Evolutionary conservation across 345 rosid species (phyloP).

Genomic region (Bruguiera sexangula): DNA sequence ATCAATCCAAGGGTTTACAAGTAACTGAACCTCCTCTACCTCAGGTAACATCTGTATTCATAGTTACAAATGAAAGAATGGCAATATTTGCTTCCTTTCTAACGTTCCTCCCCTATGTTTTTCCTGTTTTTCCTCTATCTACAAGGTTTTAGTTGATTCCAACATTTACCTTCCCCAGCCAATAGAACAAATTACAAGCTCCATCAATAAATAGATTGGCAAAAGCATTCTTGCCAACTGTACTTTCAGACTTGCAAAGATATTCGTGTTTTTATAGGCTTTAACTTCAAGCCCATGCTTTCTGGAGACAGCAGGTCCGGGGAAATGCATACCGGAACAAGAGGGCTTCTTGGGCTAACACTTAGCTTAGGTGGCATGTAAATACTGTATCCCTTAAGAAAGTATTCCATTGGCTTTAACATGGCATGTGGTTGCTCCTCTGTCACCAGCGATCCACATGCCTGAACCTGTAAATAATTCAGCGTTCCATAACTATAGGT

Average conservation of each 20-base stretch:
- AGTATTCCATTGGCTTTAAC: constrained; percentile 31
- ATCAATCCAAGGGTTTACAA: constrained; percentile 35
- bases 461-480: constrained; percentile 21
- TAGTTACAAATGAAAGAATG: constrained; percentile 59
- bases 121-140: constrained; percentile 36
- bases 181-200: constrained; percentile 21
- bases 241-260: not conserved
- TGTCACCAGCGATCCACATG: constrained; percentile 33
- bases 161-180: constrained; percentile 4
- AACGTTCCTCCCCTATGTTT: constrained; percentile 10
- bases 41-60: constrained; percentile 15
- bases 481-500: not conserved
- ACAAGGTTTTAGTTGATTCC: constrained; percentile 21
- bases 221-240: not conserved
- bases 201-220: not conserved
- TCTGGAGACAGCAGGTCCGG: constrained; percentile 34
- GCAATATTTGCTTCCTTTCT: constrained; percentile 7
- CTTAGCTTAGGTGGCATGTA: constrained; percentile 18
- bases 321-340: constrained; percentile 27
- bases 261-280: constrained; percentile 27
- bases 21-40: constrained; percentile 9
- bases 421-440: constrained; percentile 34
- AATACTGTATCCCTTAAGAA: constrained; percentile 30
- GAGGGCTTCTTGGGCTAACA: constrained; percentile 30
- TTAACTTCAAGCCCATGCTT: constrained; percentile 35